Evolutionary conservation across 805 yeast genomes (phyloP).

Genomic region (Kodamaea hsintzibuensis): DNA sequence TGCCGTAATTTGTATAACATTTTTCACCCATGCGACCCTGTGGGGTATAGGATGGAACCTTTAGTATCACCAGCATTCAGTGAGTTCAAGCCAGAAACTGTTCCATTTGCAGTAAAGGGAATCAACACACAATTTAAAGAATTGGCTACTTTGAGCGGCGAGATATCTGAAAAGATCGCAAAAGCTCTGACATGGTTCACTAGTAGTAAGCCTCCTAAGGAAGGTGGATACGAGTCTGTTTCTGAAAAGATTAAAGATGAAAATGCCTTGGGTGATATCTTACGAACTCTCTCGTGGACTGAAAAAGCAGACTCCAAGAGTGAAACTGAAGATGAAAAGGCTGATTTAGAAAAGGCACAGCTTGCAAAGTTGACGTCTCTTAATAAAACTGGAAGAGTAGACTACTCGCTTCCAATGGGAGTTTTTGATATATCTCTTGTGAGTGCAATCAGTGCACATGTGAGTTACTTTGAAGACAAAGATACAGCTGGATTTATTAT

Average conservation of each 20-base stretch:
- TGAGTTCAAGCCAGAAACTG: slow-evolving; percentile 51
- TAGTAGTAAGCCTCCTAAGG: slow-evolving; percentile 7
- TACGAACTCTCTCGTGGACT: slow-evolving; percentile 25
- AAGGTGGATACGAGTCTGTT: slow-evolving; percentile 9
- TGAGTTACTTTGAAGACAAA: slow-evolving; percentile 82
- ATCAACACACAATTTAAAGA: slow-evolving; percentile 47
- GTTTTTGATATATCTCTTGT: slow-evolving; percentile 76
- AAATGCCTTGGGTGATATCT: slow-evolving; percentile 43
- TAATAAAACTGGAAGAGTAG: slow-evolving; percentile 78
- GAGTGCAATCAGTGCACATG: slow-evolving; percentile 84
- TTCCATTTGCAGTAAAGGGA: slow-evolving; percentile 56
- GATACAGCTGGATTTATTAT: slow-evolving; percentile 81
- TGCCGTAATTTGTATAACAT: slow-evolving; percentile 74
- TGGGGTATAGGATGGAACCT: slow-evolving; percentile 89
- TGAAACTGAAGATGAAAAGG: slow-evolving; percentile 17
- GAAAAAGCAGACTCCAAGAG: slow-evolving; percentile 14
- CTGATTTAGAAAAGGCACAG: slow-evolving; percentile 28
- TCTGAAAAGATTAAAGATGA: slow-evolving; percentile 24
- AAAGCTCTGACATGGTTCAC: slow-evolving; percentile 42
- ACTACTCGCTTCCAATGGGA: slow-evolving; percentile 76
- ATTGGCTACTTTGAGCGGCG: slow-evolving; percentile 41
- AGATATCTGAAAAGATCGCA: slow-evolving; percentile 32
- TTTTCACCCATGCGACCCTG: slow-evolving; percentile 90
- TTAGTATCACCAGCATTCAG: slow-evolving; percentile 55
- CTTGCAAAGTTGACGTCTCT: slow-evolving; percentile 42